A percentile compares a stretch with the other conserved stretches of the same genome.
phyloP scores from a whole-genome alignment of 495 filamentous ascomycete species.

The Neurospora sp. region DNA sequence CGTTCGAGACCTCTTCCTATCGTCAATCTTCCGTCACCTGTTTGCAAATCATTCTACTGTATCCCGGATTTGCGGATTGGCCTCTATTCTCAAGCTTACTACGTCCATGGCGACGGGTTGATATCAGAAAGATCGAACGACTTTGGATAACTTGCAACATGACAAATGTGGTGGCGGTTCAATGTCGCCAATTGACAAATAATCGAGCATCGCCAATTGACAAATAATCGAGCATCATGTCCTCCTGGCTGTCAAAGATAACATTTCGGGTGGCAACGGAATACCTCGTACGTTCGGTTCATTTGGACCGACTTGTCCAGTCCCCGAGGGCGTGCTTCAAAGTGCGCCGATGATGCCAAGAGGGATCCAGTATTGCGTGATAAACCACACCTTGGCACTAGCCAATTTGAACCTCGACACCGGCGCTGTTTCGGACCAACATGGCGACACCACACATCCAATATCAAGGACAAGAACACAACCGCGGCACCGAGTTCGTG shows the following conservation, averaged over 20 bases:
- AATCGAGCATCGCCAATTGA: background rate
- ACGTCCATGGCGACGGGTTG: background rate
- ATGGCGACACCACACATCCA: background rate
- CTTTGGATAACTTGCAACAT: background rate
- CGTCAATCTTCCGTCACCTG: background rate
- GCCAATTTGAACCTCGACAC: background rate
- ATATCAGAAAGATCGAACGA: background rate
- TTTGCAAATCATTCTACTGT: background rate
- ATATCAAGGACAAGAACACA: background rate
- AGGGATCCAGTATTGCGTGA: background rate
- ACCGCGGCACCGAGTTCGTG: background rate
- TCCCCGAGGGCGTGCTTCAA: background rate
- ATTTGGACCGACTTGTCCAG: background rate
- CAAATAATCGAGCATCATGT: background rate
- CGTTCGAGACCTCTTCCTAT: no score
- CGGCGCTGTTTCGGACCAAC: background rate
- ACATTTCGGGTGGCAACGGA: background rate
- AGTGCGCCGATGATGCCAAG: background rate
- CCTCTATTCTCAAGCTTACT: no score
- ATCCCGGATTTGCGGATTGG: background rate
- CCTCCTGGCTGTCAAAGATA: background rate
- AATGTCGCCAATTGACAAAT: background rate
- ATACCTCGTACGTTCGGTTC: background rate
- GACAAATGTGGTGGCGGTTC: background rate
- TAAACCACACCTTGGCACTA: background rate